Evolutionary conservation across 805 yeast genomes (phyloP).

Genomic region (Nakazawaea laoshanensis): DNA sequence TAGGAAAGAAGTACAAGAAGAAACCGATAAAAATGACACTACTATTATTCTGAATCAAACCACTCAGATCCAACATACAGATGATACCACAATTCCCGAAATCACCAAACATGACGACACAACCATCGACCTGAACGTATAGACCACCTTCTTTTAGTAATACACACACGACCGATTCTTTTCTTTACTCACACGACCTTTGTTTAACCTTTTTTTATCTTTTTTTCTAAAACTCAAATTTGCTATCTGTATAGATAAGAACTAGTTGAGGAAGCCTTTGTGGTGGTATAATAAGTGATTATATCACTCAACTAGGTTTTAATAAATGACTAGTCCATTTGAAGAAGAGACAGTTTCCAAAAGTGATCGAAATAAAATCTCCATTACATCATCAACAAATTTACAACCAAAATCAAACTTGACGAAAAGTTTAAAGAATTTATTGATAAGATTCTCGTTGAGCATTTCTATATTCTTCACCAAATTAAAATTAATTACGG

Average conservation of each 20-base stretch:
- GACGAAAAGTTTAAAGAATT: slow-evolving; percentile 16
- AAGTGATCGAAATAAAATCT: no score
- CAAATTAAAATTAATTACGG: slow-evolving; percentile 33
- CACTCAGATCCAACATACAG: slow-evolving; percentile 6
- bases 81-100: slow-evolving; percentile 10
- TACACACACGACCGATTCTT: no score
- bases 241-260: no score
- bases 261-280: no score
- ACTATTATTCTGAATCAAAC: slow-evolving; percentile 2
- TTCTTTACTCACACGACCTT: no score
- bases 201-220: no score
- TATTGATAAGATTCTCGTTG: slow-evolving; percentile 29
- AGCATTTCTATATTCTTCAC: slow-evolving; percentile 27
- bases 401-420: background rate
- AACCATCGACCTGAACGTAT: slow-evolving; percentile 10
- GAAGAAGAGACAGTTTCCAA: no score
- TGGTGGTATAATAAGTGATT: no score
- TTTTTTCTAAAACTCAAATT: no score
- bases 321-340: no score
- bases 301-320: no score
- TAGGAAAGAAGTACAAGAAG: slow-evolving; percentile 12
- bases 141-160: no score
- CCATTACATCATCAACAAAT: background rate
- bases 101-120: slow-evolving; percentile 10
- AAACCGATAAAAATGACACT: slow-evolving; percentile 10